Conservation (phyloP, 352 stramenopile genomes). For the Phytophthora megakarya region DNA sequence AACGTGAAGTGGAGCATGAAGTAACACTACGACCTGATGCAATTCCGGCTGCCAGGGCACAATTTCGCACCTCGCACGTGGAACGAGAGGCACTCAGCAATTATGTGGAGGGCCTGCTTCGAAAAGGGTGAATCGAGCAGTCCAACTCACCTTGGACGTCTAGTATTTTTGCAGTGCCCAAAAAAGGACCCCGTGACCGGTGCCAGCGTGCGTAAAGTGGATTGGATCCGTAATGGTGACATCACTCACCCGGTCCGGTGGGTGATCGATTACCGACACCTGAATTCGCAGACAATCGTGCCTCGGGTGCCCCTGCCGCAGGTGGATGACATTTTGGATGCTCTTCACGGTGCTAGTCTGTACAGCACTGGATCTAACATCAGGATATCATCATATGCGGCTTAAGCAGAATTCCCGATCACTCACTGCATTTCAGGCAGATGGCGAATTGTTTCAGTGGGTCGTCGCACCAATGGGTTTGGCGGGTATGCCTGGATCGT, state of each 20-base stretch:
- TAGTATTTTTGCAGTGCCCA: constrained; percentile 6
- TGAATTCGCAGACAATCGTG: neutral
- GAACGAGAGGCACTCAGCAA: no score
- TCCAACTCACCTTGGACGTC: constrained; percentile 2
- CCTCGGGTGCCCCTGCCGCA: no score
- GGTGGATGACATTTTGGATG: no score
- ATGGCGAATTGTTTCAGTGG: constrained; percentile 4
- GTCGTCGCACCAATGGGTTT: no score
- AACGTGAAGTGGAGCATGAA: no score
- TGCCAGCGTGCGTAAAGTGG: neutral
- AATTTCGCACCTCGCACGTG: no score
- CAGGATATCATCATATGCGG: neutral
- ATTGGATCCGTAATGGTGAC: neutral
- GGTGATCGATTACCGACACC: neutral
- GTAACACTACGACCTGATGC: no score
- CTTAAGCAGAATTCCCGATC: neutral
- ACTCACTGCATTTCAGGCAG: neutral
- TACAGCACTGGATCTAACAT: neutral
- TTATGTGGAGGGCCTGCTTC: neutral
- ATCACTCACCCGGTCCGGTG: neutral
- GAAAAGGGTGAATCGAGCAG: no score
- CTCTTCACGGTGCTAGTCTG: no score
- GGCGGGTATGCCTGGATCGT: constrained; percentile 4
- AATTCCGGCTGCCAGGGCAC: no score
- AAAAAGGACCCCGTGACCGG: constrained; percentile 3